Conservation (phyloP, 225 moss, liverwort and hornwort genomes). For the Sphagnum tenellum region DNA sequence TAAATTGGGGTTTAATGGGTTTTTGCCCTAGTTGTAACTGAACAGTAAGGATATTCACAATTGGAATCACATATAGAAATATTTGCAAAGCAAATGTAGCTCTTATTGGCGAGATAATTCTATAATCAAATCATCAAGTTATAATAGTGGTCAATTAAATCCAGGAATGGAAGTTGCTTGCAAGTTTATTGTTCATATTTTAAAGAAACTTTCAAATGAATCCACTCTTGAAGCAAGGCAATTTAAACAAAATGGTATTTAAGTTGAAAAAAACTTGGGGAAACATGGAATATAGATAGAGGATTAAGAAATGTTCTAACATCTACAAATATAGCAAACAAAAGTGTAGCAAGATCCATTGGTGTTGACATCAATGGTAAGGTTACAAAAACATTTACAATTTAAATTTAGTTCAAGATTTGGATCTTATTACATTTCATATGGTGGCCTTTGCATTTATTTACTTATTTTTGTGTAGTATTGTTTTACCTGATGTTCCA, state of each 20-base stretch:
- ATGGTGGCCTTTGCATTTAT: too few relatives aligned
- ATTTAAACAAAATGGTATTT: too few relatives aligned
- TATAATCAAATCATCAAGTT: constrained; percentile 8
- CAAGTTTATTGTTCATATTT: constrained; percentile 34
- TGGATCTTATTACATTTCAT: too few relatives aligned
- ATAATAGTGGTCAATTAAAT: constrained; percentile 23
- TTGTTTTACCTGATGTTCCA: too few relatives aligned
- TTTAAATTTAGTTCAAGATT: too few relatives aligned
- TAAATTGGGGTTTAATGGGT: constrained; percentile 8
- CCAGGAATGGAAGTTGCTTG: constrained; percentile 17
- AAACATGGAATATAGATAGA: neutral
- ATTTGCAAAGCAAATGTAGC: constrained; percentile 7
- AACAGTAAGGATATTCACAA: constrained; percentile 9
- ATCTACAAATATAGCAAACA: constrained; percentile 1
- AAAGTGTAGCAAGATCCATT: constrained; percentile 6
- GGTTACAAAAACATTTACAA: constrained; percentile 16
- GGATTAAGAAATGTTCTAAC: too few relatives aligned
- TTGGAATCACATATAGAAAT: constrained; percentile 11
- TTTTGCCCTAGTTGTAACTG: constrained; percentile 8
- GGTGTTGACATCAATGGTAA: constrained; percentile 11
- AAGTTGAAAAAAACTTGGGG: too few relatives aligned
- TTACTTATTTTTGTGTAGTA: too few relatives aligned
- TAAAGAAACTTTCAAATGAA: constrained; percentile 30
- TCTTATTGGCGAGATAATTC: constrained; percentile 11
- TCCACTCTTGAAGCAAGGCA: neutral